Conservation (phyloP, 306 rosid species). For the Arachis hypogaea region DNA sequence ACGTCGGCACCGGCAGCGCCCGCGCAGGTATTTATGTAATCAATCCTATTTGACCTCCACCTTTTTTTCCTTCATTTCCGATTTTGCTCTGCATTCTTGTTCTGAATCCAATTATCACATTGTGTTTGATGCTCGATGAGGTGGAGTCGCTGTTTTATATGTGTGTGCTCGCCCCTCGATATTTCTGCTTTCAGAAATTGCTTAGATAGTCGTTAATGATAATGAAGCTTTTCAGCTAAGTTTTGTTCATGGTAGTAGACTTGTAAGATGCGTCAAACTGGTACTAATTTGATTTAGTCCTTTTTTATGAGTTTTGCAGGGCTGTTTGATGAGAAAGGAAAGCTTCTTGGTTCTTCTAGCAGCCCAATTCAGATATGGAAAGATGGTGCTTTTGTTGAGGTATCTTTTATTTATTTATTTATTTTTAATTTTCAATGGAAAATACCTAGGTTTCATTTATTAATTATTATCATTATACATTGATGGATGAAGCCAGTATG, state of each 20-base stretch:
- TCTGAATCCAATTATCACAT: neutral
- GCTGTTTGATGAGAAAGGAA: constrained; percentile 77
- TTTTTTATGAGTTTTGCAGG: constrained; percentile 50
- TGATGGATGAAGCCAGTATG: constrained; percentile 26
- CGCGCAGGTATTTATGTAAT: constrained; percentile 69
- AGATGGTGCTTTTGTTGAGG: constrained; percentile 79
- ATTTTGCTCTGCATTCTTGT: neutral
- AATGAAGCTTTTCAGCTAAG: neutral
- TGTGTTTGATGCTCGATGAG: neutral
- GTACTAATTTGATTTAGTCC: constrained; percentile 12
- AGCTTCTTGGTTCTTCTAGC: constrained; percentile 92
- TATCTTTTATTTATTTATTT: constrained; percentile 18
- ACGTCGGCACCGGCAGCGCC: constrained; percentile 96
- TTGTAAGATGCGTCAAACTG: constrained; percentile 18
- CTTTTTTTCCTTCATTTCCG: neutral
- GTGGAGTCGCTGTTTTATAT: no score
- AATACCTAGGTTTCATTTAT: constrained; percentile 9
- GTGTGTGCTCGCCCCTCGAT: no score
- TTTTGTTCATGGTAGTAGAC: neutral
- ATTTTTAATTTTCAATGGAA: neutral
- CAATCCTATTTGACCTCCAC: neutral
- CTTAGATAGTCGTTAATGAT: neutral
- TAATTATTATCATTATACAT: constrained; percentile 1
- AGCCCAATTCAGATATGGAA: constrained; percentile 97
- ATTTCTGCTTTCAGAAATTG: neutral